Evolutionary conservation across 1,139 yeast species (phyloP).

Genomic region (Saccharomyces hybrid): DNA sequence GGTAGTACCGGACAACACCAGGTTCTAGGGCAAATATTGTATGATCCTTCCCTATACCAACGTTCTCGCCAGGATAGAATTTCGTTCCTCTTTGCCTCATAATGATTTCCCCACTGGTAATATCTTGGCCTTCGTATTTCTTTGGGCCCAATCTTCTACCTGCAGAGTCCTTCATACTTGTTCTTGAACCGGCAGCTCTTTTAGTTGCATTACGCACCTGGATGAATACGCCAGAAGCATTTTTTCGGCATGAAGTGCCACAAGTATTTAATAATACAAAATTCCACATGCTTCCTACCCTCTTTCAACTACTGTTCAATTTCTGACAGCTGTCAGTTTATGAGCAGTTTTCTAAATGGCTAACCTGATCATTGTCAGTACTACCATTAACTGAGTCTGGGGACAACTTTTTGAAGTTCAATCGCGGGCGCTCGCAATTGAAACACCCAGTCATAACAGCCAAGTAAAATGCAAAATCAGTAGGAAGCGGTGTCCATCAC

Average conservation of each 20-base stretch:
- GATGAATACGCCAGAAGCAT: conserved; percentile 17
- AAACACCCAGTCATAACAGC: background rate
- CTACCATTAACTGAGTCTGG: background rate
- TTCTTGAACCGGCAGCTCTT: conserved; percentile 87
- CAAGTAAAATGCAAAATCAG: background rate
- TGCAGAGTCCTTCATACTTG: conserved; percentile 88
- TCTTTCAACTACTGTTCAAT: too few species aligned
- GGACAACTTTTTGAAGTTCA: background rate
- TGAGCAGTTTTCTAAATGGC: too few species aligned
- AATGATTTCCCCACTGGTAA: conserved; percentile 74
- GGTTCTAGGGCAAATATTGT: conserved; percentile 88
- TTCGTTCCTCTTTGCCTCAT: conserved; percentile 97
- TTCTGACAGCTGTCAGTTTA: too few species aligned
- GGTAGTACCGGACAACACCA: conserved; percentile 83
- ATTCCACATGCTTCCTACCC: background rate
- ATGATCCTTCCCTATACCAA: conserved; percentile 87
- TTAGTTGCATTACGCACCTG: conserved; percentile 88
- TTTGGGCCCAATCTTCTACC: conserved; percentile 94
- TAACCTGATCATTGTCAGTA: background rate
- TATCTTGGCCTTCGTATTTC: conserved; percentile 56
- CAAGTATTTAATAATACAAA: background rate
- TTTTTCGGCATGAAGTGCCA: background rate
- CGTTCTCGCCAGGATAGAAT: conserved; percentile 91
- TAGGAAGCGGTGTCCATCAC: background rate
- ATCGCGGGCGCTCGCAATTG: background rate